Evolutionary conservation across 495 filamentous ascomycete species (phyloP).

Genomic region (Lasiosphaeriaceae sp.): DNA sequence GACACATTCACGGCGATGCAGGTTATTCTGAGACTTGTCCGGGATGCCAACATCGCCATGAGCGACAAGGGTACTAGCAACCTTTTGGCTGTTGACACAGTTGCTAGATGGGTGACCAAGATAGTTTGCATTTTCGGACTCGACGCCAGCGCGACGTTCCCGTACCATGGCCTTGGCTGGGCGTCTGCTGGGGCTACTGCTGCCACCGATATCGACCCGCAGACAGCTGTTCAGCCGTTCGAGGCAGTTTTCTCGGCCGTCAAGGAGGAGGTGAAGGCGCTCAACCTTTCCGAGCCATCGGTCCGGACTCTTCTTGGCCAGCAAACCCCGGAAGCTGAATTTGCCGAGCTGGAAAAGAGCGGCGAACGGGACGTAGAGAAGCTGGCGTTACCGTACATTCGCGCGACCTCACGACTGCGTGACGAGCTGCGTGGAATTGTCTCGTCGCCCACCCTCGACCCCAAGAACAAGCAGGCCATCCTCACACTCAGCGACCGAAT

Average conservation of each 20-base stretch:
- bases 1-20: constrained; percentile 77
- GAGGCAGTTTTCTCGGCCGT: constrained; percentile 35
- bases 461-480: constrained; percentile 54
- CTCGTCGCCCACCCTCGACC: constrained; percentile 44
- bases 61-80: constrained; percentile 46
- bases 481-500: constrained; percentile 72
- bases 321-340: constrained; percentile 38
- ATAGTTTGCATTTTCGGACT: constrained; percentile 85
- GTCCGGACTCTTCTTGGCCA: constrained; percentile 29
- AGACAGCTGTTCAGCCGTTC: constrained; percentile 44
- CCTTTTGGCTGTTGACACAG: constrained; percentile 50
- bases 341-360: constrained; percentile 33
- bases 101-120: constrained; percentile 76
- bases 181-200: constrained; percentile 64
- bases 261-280: constrained; percentile 32
- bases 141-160: constrained; percentile 58
- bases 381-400: constrained; percentile 60
- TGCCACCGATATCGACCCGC: constrained; percentile 40
- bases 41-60: constrained; percentile 70
- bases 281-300: constrained; percentile 31
- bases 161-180: constrained; percentile 73
- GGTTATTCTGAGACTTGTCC: constrained; percentile 68
- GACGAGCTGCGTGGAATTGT: constrained; percentile 63
- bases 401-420: constrained; percentile 60
- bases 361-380: constrained; percentile 44